Base-by-base conservation (phyloP, 73 alveolate genomes). In the Paramecium tetraurelia region DNA sequence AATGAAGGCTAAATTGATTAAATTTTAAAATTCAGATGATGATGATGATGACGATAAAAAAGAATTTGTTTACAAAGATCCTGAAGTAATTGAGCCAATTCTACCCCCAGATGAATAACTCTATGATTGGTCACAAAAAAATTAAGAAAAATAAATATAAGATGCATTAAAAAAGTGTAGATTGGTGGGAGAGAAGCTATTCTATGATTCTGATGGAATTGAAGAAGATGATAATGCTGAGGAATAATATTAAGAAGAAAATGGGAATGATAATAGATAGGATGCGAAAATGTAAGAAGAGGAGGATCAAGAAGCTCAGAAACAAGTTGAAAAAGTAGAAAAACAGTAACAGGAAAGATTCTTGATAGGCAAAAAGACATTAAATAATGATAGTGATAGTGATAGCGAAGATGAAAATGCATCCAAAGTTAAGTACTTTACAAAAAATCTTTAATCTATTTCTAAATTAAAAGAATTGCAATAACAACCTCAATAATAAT, bases 11-110 rank as follows among this genome's bases (percentile, higher is more conserved):
- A 41, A 41, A 44, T 43, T 80, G 50, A 41, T 53, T 9, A 27
- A 59, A 59, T 69, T 44, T 44, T 58, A 76, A 75, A 86, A 86
- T 43, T 22, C 59, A 31, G 88, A 59, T 31, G 41, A 86, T 44
- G 86, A 59, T 18, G 87, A 59, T 40, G 70, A 59, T 14, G 87
- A 59, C 16, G 75, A 43, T 35, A 40, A 40, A 16, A 36, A 68
- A 40, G 53, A 50, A n/a, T 80, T 80, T 24, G 90, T 80, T 8
- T 80, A 80, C 24, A 80, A 80, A 48, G 90, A 80, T 80, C 90
- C 90, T 43, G 90, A 44, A 20, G 90, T 80, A 21, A 33, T 80
- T 80, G 90, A 80, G 20, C 90, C 90, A 44, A 35, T 43, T 24
- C 50, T 80, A 20, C 90, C 90, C 0, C 63, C 90, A 12, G 90